Conservation (phyloP, 139 green algal genomes). For the Yamagishiella unicocca region DNA sequence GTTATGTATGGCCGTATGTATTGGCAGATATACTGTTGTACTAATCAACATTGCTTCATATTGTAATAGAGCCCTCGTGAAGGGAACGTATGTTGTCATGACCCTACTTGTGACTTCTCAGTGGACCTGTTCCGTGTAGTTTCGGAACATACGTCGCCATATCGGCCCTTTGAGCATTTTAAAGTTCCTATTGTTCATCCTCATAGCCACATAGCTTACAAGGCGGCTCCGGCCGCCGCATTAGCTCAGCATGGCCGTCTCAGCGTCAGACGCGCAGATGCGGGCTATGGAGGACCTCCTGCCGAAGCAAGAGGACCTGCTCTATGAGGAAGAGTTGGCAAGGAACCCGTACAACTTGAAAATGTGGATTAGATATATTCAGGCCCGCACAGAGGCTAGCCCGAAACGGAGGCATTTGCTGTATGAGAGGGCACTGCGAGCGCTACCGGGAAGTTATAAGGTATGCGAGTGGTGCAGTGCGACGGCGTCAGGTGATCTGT, state of each 20-base stretch:
- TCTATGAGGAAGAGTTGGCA: slow-evolving; percentile 98
- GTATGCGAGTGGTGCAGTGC: too few species aligned
- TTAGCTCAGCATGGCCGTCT: background rate
- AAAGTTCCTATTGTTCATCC: background rate
- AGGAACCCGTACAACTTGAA: slow-evolving; percentile 93
- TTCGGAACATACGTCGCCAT: too few species aligned
- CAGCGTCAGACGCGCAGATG: slow-evolving; percentile 22
- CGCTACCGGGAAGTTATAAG: slow-evolving; percentile 96
- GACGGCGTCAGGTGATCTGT: too few species aligned
- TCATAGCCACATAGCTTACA: background rate
- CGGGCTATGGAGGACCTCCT: slow-evolving; percentile 77
- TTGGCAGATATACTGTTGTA: too few species aligned
- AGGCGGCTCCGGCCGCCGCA: slow-evolving; percentile 36
- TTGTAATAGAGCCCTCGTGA: too few species aligned
- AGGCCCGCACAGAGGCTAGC: slow-evolving; percentile 79
- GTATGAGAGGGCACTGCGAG: slow-evolving; percentile 92
- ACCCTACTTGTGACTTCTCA: too few species aligned
- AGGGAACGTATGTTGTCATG: too few species aligned
- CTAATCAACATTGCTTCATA: too few species aligned
- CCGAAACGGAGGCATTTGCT: slow-evolving; percentile 85
- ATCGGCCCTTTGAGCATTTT: too few species aligned
- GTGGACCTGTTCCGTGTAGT: too few species aligned
- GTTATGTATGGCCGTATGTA: too few species aligned
- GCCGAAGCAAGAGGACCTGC: slow-evolving; percentile 90
- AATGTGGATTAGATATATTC: slow-evolving; percentile 94